Percentiles rank a stretch among this genome's conserved stretches.
Conservation (phyloP, 164 flowering plant species). For the Brasenia schreberi region DNA sequence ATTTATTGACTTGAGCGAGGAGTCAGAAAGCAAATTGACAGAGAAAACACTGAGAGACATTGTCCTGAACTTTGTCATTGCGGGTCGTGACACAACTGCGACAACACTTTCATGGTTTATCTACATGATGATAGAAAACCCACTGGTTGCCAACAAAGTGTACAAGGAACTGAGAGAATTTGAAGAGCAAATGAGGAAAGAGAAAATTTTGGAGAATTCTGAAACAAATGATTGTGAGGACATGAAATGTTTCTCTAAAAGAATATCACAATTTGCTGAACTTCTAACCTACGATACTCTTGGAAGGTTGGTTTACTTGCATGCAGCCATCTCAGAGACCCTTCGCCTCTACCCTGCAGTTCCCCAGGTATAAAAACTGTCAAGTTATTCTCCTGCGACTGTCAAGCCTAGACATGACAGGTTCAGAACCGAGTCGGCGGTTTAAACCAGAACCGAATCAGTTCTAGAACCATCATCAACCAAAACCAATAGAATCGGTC, state of each 20-base stretch:
- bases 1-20: slow-evolving; percentile 63
- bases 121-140: slow-evolving; percentile 68
- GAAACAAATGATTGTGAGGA: slow-evolving; percentile 26
- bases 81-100: slow-evolving; percentile 93
- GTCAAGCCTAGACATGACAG: too few relatives aligned
- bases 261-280: slow-evolving; percentile 41
- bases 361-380: slow-evolving; percentile 60
- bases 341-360: slow-evolving; percentile 91
- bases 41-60: slow-evolving; percentile 87
- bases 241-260: slow-evolving; percentile 32
- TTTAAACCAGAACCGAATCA: too few relatives aligned
- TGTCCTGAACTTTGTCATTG: slow-evolving; percentile 85
- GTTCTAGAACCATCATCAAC: too few relatives aligned
- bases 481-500: too few relatives aligned
- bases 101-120: slow-evolving; percentile 83
- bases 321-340: slow-evolving; percentile 85
- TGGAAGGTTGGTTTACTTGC: slow-evolving; percentile 53
- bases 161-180: slow-evolving; percentile 48
- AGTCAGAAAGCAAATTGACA: slow-evolving; percentile 40
- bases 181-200: slow-evolving; percentile 43
- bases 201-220: slow-evolving; percentile 24
- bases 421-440: too few relatives aligned
- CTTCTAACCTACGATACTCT: slow-evolving; percentile 65
- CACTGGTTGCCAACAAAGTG: slow-evolving; percentile 48
- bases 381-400: neutral